Percentiles rank a stretch among this genome's conserved stretches.
phyloP scores from a whole-genome alignment of 1,139 yeast genomes.

The Kodamaea ohmeri region DNA sequence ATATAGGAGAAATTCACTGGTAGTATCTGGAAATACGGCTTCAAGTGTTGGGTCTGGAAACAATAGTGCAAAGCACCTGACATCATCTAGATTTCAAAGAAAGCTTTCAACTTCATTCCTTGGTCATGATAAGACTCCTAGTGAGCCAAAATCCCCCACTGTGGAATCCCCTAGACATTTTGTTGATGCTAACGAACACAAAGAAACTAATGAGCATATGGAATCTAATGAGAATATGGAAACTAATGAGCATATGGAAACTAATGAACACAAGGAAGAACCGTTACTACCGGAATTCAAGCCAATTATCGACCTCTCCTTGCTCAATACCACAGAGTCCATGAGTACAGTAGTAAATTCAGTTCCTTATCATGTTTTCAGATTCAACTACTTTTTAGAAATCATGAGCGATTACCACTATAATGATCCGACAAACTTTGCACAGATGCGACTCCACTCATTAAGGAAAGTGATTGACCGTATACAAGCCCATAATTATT shows the following conservation, averaged over 20 bases:
- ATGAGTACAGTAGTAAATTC: constrained; percentile 24
- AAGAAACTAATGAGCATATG: no score
- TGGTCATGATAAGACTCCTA: constrained; percentile 5
- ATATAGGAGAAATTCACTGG: constrained; percentile 16
- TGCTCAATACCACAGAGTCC: constrained; percentile 26
- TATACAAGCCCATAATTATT: constrained; percentile 5
- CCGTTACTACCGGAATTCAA: constrained; percentile 18
- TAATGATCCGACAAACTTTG: constrained; percentile 43
- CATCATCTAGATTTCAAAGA: constrained; percentile 13
- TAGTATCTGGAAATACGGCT: constrained; percentile 10
- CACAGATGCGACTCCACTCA: constrained; percentile 38
- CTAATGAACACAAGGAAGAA: no score
- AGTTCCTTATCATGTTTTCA: constrained; percentile 33
- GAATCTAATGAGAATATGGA: no score
- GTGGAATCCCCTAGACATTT: background rate
- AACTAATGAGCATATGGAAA: no score
- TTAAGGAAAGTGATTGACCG: constrained; percentile 33
- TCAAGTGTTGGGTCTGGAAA: background rate
- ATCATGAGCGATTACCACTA: constrained; percentile 33
- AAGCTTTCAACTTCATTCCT: constrained; percentile 18
- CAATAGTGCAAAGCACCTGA: constrained; percentile 4
- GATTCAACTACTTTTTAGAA: constrained; percentile 37
- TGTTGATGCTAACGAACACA: no score
- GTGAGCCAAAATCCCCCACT: background rate
- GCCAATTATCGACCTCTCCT: constrained; percentile 25